These are phyloP conservation scores for Plasmodium knowlesi DNA, from an alignment of 169 alveolate genomes.

Conservation along the genomic window DNA sequence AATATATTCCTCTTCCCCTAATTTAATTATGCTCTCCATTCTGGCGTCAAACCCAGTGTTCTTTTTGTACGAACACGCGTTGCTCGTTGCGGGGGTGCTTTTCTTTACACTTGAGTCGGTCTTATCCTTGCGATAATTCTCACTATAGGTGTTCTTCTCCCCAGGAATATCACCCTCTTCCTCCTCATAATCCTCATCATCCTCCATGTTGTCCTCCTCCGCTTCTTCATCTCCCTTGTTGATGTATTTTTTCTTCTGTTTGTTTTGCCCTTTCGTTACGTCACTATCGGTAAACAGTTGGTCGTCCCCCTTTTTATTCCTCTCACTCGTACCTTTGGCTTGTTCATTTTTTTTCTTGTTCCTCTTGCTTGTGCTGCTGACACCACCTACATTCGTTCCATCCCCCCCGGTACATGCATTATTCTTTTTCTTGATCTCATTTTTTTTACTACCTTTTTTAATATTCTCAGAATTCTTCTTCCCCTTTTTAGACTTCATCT, in stretches of 20 bases:
- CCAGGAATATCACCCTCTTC: neutral
- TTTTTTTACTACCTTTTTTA: slow-evolving; percentile 14
- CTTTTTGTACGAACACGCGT: neutral
- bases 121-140: neutral
- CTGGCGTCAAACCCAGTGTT: neutral
- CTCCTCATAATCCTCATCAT: neutral
- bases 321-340: neutral
- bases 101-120: neutral
- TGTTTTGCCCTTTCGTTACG: neutral
- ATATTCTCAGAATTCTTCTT: slow-evolving; percentile 10
- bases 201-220: neutral
- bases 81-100: neutral
- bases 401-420: neutral
- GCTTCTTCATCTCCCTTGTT: neutral
- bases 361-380: neutral
- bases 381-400: neutral
- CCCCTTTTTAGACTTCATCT: slow-evolving; percentile 1
- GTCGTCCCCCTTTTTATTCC: neutral
- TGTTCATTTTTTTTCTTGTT: slow-evolving; percentile 35
- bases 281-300: neutral
- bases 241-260: slow-evolving; percentile 1
- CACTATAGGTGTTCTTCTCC: neutral
- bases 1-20: slow-evolving; percentile 28
- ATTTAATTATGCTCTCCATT: neutral
- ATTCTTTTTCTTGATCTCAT: slow-evolving; percentile 14